Base-by-base conservation (phyloP, 2,329 filamentous ascomycete genomes). In the Daldinia sp. region DNA sequence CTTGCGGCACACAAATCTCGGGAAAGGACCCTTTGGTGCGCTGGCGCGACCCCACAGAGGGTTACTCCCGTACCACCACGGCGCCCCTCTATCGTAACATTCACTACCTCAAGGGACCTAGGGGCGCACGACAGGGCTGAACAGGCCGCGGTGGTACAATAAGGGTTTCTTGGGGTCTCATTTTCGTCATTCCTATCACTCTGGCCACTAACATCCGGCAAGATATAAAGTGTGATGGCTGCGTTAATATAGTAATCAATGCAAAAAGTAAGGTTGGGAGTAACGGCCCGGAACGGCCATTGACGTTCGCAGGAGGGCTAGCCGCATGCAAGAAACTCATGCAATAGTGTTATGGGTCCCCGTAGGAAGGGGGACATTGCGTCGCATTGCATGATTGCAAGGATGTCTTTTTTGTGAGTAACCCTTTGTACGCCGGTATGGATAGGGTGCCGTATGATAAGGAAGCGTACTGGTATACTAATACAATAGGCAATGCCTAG, bases 291-390 rank as follows among this genome's bases (percentile, higher is more conserved):
- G 37, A 35, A 51, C 53, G 57, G 54, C 59, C 63, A 63, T 37
- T 59, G 53, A 58, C 45, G 48, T 55, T 64, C 64, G 47, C 30
- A 61, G 54, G 47, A 54, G 48, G 51, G 47, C 60, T 68, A 68
- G 63, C 66, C 63, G 66, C 60, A 68, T 64, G 63, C 51, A 62
- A 61, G 58, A 58, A 61, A 65, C 59, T 51, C 60, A 62, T 61
- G 63, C 54, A 55, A 61, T 49, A n/a, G 39, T 55, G 29, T 35
- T 58, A 30, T 35, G 43, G 43, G 49, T 48, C 55, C 55, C 23
- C 30, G 51, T 55, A 63, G 48, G 34, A 55, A 49, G 21, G 37
- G 34, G 54, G 37, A 41, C 23, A 32, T 39, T 61, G 57, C 59
- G 58, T 59, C 21, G 59, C 65, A 67, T 61, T 61, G 65, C 62